Evolutionary conservation across 2,329 filamentous ascomycete genomes (phyloP).

Genomic region (Stachybotrys echinatus): DNA sequence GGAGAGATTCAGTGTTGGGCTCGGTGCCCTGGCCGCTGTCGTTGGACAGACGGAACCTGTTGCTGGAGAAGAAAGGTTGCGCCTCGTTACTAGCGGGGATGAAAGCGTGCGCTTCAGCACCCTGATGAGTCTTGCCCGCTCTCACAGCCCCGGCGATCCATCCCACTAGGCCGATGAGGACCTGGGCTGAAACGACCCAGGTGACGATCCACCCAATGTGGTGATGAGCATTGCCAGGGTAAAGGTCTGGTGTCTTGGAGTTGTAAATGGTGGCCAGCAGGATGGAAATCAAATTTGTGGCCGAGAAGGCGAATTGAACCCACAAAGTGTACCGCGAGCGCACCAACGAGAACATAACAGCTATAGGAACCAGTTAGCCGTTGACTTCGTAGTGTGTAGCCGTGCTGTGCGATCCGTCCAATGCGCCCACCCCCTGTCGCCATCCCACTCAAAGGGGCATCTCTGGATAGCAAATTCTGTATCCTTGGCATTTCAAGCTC

Average conservation of each 20-base stretch:
- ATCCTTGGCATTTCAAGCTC: no score
- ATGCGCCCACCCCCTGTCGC: background rate
- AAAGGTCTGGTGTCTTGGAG: constrained; percentile 75
- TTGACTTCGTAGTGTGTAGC: no score
- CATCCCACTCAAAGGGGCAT: background rate
- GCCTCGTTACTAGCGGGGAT: constrained; percentile 52
- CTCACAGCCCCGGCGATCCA: constrained; percentile 37
- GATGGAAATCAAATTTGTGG: constrained; percentile 58
- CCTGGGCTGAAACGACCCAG: constrained; percentile 65
- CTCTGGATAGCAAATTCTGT: no score
- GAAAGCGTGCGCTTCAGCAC: constrained; percentile 51
- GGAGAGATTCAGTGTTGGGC: constrained; percentile 59
- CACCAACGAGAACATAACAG: constrained; percentile 80
- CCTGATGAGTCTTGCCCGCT: background rate
- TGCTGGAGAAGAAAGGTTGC: constrained; percentile 27
- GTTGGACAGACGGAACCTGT: constrained; percentile 53
- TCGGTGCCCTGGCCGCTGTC: constrained; percentile 75
- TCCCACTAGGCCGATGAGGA: constrained; percentile 61
- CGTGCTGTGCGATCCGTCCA: background rate
- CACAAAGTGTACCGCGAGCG: constrained; percentile 69
- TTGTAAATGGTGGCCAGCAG: constrained; percentile 70
- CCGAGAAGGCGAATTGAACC: constrained; percentile 63
- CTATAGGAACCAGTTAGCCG: constrained; percentile 34
- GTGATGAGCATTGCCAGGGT: constrained; percentile 82
- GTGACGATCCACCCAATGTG: constrained; percentile 83